Evolutionary conservation across 148 eudicot species (phyloP), one percentile per base, ranked within the genome.

Genomic region (Spergularia marina): DNA sequence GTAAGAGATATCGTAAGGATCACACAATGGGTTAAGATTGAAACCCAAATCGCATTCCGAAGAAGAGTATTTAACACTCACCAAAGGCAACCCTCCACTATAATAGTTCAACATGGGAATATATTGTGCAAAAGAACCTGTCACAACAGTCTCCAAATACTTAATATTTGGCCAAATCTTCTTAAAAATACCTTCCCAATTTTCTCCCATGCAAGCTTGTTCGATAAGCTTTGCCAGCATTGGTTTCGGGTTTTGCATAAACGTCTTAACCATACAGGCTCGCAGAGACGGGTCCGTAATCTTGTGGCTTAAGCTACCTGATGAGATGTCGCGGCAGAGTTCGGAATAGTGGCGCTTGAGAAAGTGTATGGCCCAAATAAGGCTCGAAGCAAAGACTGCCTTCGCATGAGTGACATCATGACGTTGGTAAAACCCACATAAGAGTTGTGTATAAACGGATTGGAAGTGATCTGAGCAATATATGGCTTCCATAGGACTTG

Each of bases 41-140:
- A 58, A 58, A 20, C 63, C 63, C 63, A 58, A 58, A 21, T 58
- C 63, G 7, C 63, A 58, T 21, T 58, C 63, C 30, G 63, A 58
- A n/a, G 63, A 20, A n/a, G 63, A 58, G 18, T 58, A 58, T 34
- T 58, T 58, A 10, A 58, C 63, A 58, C 63, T 18, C 12, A 58
- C 62, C 62, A 58, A 58, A 9, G 62, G 30, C 10, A 58, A 18
- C 25, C 62, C 62, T 18, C 62, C 62, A 58, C 63, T 20, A 20
- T 58, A 58, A 58, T 58, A 58, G 23, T 58, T 58, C 63, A 58
- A 58, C 63, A 58, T 58, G 0, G 63, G 63, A n/a, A 58, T 58
- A 20, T 58, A 58, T 58, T 58, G 63, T 20, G 63, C 11, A 21
- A 58, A 18, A 8, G 63, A 58, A 10, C 63, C 63, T 12, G 63